These are phyloP conservation scores for Yamadazyma olivae DNA, from an alignment of 805 yeast species.

Conservation along the genomic window DNA sequence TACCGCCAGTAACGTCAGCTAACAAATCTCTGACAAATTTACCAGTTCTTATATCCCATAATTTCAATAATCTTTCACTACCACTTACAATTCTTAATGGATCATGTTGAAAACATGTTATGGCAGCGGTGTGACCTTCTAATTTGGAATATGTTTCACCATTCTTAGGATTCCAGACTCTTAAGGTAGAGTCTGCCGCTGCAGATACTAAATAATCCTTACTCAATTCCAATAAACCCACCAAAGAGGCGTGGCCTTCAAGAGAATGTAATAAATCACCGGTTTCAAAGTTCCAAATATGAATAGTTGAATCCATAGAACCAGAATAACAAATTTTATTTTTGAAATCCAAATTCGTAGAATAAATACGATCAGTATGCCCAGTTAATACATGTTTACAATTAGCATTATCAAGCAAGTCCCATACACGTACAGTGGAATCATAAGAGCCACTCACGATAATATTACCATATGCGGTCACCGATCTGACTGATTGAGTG, in stretches of 20 bases:
- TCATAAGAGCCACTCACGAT: slow-evolving; percentile 91
- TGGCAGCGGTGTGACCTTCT: slow-evolving; percentile 82
- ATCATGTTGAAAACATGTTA: slow-evolving; percentile 90
- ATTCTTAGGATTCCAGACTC: slow-evolving; percentile 89
- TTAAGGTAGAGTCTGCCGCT: slow-evolving; percentile 89
- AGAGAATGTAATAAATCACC: slow-evolving; percentile 69
- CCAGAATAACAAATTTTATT: slow-evolving; percentile 86
- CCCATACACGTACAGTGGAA: slow-evolving; percentile 90
- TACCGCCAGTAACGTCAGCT: slow-evolving; percentile 73
- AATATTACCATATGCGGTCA: slow-evolving; percentile 80
- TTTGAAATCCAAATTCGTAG: slow-evolving; percentile 77
- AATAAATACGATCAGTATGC: slow-evolving; percentile 83
- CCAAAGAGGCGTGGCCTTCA: slow-evolving; percentile 87
- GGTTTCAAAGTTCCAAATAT: slow-evolving; percentile 83
- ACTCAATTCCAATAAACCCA: slow-evolving; percentile 79
- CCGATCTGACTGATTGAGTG: slow-evolving; percentile 63
- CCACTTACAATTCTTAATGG: slow-evolving; percentile 85
- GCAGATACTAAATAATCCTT: slow-evolving; percentile 82
- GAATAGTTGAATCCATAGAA: slow-evolving; percentile 83
- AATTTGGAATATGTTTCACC: slow-evolving; percentile 65
- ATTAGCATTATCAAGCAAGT: slow-evolving; percentile 60
- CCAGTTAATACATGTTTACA: slow-evolving; percentile 77
- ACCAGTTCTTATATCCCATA: slow-evolving; percentile 85
- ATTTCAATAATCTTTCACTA: slow-evolving; percentile 77
- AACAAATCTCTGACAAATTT: slow-evolving; percentile 69